Percentiles rank a stretch among this genome's conserved stretches.
Conservation (phyloP, 805 yeast species). For the Saturnispora saitoi region DNA sequence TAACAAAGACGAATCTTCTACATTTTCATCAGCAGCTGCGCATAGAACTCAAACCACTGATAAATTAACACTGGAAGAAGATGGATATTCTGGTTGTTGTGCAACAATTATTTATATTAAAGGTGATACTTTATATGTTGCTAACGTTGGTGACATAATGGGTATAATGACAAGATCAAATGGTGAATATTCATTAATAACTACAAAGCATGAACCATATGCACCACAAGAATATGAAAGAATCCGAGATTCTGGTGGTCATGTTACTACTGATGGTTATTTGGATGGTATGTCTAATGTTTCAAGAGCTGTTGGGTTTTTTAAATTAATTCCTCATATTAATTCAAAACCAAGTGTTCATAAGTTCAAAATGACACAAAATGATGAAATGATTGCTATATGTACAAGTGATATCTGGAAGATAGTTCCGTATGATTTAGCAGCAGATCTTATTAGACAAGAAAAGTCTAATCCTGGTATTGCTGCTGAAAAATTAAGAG, state of each 20-base stretch:
- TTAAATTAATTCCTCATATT: conserved; percentile 76
- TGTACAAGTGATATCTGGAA: conserved; percentile 88
- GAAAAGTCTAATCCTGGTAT: conserved; percentile 75
- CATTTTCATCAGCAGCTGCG: conserved; percentile 38
- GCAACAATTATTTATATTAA: conserved; percentile 74
- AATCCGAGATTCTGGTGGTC: conserved; percentile 86
- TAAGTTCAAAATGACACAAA: conserved; percentile 47
- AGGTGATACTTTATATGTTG: conserved; percentile 63
- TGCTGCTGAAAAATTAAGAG: conserved; percentile 90
- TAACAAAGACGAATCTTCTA: conserved; percentile 36
- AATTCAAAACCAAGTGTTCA: conserved; percentile 81
- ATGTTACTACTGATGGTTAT: conserved; percentile 74
- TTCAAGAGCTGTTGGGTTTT: conserved; percentile 89
- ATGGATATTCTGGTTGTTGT: conserved; percentile 74
- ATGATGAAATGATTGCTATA: conserved; percentile 78
- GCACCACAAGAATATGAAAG: conserved; percentile 70
- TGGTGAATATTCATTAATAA: conserved; percentile 69
- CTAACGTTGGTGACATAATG: conserved; percentile 87
- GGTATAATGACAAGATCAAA: conserved; percentile 70
- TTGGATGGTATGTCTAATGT: conserved; percentile 76
- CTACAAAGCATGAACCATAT: conserved; percentile 80
- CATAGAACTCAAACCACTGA: conserved; percentile 42
- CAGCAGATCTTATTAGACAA: conserved; percentile 82
- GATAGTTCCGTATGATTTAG: conserved; percentile 68
- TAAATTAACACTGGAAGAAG: conserved; percentile 54